Base-by-base conservation (phyloP, 2,329 filamentous ascomycete species). In the Periconia digitata region DNA sequence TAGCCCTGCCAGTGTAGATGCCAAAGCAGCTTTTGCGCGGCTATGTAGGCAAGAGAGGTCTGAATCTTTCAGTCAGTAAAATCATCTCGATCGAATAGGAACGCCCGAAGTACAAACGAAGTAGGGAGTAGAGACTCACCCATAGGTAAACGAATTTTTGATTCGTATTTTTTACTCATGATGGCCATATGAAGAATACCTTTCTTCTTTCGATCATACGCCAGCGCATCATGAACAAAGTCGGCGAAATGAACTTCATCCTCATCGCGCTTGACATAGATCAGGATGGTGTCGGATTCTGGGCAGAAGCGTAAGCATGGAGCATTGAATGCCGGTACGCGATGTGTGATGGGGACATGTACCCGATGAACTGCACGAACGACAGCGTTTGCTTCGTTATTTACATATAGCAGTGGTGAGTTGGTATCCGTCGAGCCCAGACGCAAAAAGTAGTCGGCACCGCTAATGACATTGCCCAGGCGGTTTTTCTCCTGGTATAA, bases 211-310 rank as follows among this genome's bases (percentile, higher is more conserved):
- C 37, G 44, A 48, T 51, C 49, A 23, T 47, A 48, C 22, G 45
- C 49, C 39, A 45, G 42, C 32, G 32, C 41, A 36, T 48, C 49
- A 46, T 51, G 49, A 22, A 51, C 42, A 24, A 48, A 48, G 42
- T 51, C 29, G 37, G 42, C 45, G 34, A 51, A 47, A 32, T 48
- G 40, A n/a, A 34, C 40, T 43, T 39, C 39, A 20, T 51, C 42
- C 34, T 46, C 32, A 3, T 43, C 22, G 34, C 38, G 16, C 42
- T 46, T 45, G n/a, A 51, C 20, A 39, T 16, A 17, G 27, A 48
- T 40, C 17, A 45, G 39, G 10, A 51, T 20, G 21, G 45, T 48
- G 43, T 51, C 49, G 43, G 44, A 18, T 46, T 48, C 43, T 15
- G 49, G 49, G 23, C 45, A 48, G 41, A 51, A 48, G 22, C 22